Evolutionary conservation across 371 early-diverging fungal species (phyloP).

Genomic region (Mortierella sp.): DNA sequence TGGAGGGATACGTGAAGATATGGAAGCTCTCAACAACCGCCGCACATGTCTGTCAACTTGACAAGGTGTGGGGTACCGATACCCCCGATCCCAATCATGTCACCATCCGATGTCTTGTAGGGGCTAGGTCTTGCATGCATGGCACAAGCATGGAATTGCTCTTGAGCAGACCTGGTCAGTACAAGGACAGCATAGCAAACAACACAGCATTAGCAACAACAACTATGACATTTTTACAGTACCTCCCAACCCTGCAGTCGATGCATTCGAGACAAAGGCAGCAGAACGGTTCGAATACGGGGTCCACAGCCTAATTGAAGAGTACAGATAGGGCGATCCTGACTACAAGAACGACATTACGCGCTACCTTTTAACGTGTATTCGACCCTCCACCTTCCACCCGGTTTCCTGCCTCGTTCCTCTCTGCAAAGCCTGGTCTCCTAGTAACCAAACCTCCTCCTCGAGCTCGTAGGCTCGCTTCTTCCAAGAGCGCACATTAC

Average conservation of each 20-base stretch:
- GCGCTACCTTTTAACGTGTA: neutral
- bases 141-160: too few species aligned
- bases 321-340: neutral
- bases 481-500: slow-evolving; percentile 10
- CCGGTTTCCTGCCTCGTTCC: slow-evolving; percentile 3
- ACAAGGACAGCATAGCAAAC: too few species aligned
- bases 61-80: too few species aligned
- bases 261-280: too few species aligned
- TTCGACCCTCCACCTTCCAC: slow-evolving; percentile 2
- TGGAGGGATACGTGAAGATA: neutral
- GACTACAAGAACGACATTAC: neutral
- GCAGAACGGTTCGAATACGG: neutral
- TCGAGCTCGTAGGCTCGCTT: neutral
- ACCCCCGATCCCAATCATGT: too few species aligned
- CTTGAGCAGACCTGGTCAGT: too few species aligned
- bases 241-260: too few species aligned
- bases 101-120: too few species aligned
- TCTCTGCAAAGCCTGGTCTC: slow-evolving; percentile 7
- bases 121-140: too few species aligned
- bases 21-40: neutral
- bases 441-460: neutral
- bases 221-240: too few species aligned
- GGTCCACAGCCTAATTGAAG: neutral
- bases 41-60: too few species aligned
- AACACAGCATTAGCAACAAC: too few species aligned